Conservation (phyloP, 2,329 filamentous ascomycete genomes). For the Clonostachys rosea region DNA sequence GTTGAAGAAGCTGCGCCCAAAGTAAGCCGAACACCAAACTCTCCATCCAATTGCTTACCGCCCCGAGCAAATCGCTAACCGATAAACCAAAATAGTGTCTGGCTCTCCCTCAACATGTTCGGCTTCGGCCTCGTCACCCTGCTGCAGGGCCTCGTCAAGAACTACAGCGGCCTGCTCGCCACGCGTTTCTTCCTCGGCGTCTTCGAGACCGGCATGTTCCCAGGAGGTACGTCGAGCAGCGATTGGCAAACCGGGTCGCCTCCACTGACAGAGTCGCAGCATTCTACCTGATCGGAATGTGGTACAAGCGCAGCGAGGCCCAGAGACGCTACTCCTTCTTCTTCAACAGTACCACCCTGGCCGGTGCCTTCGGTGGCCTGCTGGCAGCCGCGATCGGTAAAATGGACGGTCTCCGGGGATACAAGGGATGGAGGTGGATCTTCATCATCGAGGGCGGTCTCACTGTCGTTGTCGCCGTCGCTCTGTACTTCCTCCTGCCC, state of each 20-base stretch:
- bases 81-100: slow-evolving; percentile 36
- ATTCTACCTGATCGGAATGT: slow-evolving; percentile 77
- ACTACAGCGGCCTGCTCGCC: slow-evolving; percentile 70
- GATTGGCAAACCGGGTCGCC: too few species aligned
- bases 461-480: slow-evolving; percentile 55
- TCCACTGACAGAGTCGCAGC: slow-evolving; percentile 14
- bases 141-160: slow-evolving; percentile 72
- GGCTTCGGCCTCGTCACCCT: slow-evolving; percentile 73
- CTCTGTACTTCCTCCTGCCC: slow-evolving; percentile 67
- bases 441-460: slow-evolving; percentile 73
- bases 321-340: slow-evolving; percentile 94
- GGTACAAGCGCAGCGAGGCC: slow-evolving; percentile 83
- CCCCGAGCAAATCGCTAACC: too few species aligned
- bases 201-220: slow-evolving; percentile 71
- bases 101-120: slow-evolving; percentile 81
- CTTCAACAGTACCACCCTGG: slow-evolving; percentile 77
- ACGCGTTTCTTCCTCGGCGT: slow-evolving; percentile 84
- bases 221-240: slow-evolving; percentile 20
- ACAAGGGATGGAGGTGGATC: slow-evolving; percentile 75
- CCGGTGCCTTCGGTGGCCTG: slow-evolving; percentile 81
- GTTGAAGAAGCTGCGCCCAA: slow-evolving; percentile 36
- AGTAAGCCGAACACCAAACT: background rate
- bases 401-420: slow-evolving; percentile 68
- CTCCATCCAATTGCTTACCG: background rate
- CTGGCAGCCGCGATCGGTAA: slow-evolving; percentile 86